Conservation (phyloP, 345 rosid species). For the Salix udensis region DNA sequence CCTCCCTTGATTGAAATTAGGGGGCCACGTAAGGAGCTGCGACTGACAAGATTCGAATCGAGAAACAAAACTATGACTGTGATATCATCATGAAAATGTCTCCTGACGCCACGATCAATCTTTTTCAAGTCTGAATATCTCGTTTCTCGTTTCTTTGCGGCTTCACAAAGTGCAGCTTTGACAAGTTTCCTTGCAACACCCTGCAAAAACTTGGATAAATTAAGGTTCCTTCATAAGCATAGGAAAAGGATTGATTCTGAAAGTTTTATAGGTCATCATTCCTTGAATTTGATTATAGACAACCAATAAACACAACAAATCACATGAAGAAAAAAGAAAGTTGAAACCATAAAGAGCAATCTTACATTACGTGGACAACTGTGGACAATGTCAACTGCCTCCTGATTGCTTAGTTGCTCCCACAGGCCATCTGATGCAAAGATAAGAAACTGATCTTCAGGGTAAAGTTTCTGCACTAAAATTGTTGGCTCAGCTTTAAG, state of each 20-base stretch:
- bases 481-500: conserved; percentile 84
- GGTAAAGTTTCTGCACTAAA: conserved; percentile 59
- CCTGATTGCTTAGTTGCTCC: conserved; percentile 95
- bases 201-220: conserved; percentile 30
- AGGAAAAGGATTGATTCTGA: conserved; percentile 3
- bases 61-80: conserved; percentile 81
- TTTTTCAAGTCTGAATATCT: conserved; percentile 88
- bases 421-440: conserved; percentile 97
- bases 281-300: conserved; percentile 1
- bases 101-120: conserved; percentile 88
- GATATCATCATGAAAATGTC: conserved; percentile 97
- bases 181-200: conserved; percentile 76
- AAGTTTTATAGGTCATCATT: not conserved
- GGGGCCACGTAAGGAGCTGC: conserved; percentile 40
- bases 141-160: conserved; percentile 96
- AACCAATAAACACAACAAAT: not conserved
- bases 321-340: conserved; percentile 1
- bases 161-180: conserved; percentile 74
- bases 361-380: conserved; percentile 73
- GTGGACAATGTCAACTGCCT: conserved; percentile 88
- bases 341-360: conserved; percentile 9
- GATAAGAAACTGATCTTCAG: conserved; percentile 87
- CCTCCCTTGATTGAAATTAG: conserved; percentile 64
- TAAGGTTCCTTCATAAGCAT: not conserved
- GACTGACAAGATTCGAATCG: conserved; percentile 51